Evolutionary conservation across 2,329 filamentous ascomycete genomes (phyloP).

Genomic region (Calonectria leucothoes): DNA sequence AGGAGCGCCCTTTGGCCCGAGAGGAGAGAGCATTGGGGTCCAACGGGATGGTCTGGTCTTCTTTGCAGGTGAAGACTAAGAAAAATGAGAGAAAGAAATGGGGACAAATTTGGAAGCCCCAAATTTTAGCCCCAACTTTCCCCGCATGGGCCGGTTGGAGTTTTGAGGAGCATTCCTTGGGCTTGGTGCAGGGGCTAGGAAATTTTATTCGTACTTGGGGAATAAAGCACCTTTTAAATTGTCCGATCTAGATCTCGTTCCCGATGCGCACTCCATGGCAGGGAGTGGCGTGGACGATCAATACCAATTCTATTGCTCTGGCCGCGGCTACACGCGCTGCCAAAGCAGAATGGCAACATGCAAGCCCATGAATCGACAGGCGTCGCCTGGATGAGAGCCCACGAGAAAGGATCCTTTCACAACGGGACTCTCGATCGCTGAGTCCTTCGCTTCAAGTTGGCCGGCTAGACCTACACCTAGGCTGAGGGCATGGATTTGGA

Average conservation of each 20-base stretch:
- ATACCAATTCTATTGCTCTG: background rate
- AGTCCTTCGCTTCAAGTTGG: background rate
- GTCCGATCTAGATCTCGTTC: background rate
- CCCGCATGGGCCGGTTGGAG: background rate
- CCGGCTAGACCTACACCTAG: background rate
- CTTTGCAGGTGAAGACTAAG: background rate
- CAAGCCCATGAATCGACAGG: background rate
- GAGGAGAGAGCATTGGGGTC: background rate
- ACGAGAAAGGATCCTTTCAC: background rate
- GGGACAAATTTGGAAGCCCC: background rate
- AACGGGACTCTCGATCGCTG: background rate
- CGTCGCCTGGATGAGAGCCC: background rate
- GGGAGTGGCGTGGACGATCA: background rate
- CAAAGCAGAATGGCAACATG: background rate
- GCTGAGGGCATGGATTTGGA: background rate
- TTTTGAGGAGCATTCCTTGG: background rate
- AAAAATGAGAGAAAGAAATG: background rate
- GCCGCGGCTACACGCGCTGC: background rate
- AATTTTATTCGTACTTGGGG: background rate
- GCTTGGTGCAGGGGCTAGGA: background rate
- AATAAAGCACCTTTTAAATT: background rate
- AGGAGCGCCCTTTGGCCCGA: background rate
- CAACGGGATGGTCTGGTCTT: background rate
- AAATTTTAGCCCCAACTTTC: constrained; percentile 1
- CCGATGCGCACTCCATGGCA: background rate